These are phyloP conservation scores for Silene uniflora DNA, from an alignment of 148 eudicot species.

Conservation along the genomic window DNA sequence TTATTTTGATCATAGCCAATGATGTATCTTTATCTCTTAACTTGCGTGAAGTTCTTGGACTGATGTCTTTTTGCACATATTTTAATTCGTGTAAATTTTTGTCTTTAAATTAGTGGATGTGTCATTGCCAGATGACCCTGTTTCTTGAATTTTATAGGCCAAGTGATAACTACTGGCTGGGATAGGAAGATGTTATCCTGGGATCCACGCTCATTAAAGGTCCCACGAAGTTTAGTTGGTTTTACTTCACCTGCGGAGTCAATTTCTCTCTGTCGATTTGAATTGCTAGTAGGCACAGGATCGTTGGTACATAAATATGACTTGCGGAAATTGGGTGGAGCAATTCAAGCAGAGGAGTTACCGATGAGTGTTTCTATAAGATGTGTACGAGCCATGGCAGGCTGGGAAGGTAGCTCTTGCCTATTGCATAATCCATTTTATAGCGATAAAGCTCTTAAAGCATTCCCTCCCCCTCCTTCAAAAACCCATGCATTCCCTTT, in stretches of 20 bases:
- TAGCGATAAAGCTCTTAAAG: neutral
- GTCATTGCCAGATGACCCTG: neutral
- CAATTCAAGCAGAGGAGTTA: constrained; percentile 35
- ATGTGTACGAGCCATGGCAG: constrained; percentile 61
- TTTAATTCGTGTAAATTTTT: neutral
- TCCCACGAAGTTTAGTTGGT: constrained; percentile 29
- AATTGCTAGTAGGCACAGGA: constrained; percentile 58
- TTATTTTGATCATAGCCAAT: no score
- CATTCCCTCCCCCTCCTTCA: neutral
- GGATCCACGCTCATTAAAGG: constrained; percentile 57
- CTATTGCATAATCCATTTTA: neutral
- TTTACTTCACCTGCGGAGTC: constrained; percentile 54
- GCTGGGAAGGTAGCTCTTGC: constrained; percentile 45
- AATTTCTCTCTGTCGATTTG: constrained; percentile 50
- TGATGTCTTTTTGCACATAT: neutral
- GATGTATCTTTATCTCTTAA: no score
- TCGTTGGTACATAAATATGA: constrained; percentile 60
- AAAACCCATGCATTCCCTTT: no score
- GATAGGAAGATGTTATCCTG: constrained; percentile 62
- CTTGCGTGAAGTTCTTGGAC: neutral
- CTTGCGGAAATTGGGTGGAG: constrained; percentile 48
- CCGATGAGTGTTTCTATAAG: constrained; percentile 44
- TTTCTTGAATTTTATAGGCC: constrained; percentile 37
- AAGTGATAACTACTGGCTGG: constrained; percentile 71
- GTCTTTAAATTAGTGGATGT: constrained; percentile 6